Evolutionary conservation across 2,329 filamentous ascomycete species (phyloP).

Genomic region (Botryosphaeria dothidea): DNA sequence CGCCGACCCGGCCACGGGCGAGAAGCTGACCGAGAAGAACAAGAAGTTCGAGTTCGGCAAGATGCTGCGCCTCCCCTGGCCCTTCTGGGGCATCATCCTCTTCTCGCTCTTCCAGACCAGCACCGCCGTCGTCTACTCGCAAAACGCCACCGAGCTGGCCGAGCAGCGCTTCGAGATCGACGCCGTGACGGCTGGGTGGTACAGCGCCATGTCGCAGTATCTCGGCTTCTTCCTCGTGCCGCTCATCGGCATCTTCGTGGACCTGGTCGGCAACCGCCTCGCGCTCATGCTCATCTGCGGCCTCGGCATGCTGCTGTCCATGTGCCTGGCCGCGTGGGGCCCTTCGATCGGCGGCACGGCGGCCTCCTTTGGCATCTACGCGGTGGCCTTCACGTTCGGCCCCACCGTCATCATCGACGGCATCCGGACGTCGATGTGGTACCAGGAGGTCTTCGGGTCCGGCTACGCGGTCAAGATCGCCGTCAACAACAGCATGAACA

Average conservation of each 20-base stretch:
- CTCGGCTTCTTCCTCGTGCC: slow-evolving; percentile 61
- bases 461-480: slow-evolving; percentile 63
- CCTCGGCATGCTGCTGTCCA: slow-evolving; percentile 53
- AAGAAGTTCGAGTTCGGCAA: slow-evolving; percentile 53
- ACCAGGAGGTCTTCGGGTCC: slow-evolving; percentile 61
- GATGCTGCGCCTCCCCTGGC: slow-evolving; percentile 60
- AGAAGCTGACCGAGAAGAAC: slow-evolving; percentile 54
- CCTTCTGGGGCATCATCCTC: slow-evolving; percentile 57
- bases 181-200: slow-evolving; percentile 61
- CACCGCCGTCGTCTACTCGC: slow-evolving; percentile 55
- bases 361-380: slow-evolving; percentile 61
- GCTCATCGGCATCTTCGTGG: slow-evolving; percentile 57
- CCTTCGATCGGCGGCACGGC: slow-evolving; percentile 54
- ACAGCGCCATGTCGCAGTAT: slow-evolving; percentile 59
- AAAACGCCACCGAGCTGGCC: slow-evolving; percentile 63
- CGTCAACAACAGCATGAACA: slow-evolving; percentile 65
- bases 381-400: slow-evolving; percentile 56
- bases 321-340: slow-evolving; percentile 58
- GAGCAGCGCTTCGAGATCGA: slow-evolving; percentile 60
- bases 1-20: slow-evolving; percentile 58
- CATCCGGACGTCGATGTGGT: slow-evolving; percentile 61
- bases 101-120: slow-evolving; percentile 63
- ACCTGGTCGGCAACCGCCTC: slow-evolving; percentile 57
- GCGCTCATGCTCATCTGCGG: slow-evolving; percentile 50
- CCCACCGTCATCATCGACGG: slow-evolving; percentile 62